These are phyloP conservation scores for Debaryomyces sp. DNA, from an alignment of 1,139 yeast genomes.

Conservation along the genomic window DNA sequence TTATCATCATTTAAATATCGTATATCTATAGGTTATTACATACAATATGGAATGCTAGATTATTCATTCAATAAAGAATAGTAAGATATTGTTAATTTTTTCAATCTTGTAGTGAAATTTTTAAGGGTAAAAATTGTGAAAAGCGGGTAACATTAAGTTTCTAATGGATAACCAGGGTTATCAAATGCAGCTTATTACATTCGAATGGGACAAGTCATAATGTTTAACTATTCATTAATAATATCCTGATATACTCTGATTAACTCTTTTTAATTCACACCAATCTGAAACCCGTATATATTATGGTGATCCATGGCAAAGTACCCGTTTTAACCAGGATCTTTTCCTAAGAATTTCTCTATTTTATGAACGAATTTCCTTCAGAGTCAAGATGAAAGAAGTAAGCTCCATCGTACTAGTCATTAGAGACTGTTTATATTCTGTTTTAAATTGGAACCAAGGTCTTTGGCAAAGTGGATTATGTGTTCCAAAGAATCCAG, in stretches of 20 bases:
- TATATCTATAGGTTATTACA: background rate
- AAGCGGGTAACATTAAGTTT: conserved; percentile 4
- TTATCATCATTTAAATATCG: conserved; percentile 38
- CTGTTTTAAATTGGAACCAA: conserved; percentile 25
- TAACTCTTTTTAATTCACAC: conserved; percentile 15
- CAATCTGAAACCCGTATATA: conserved; percentile 21
- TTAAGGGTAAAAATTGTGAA: background rate
- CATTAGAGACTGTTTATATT: conserved; percentile 55
- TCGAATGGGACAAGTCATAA: conserved; percentile 20
- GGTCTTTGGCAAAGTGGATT: conserved; percentile 15
- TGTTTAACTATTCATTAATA: conserved; percentile 9
- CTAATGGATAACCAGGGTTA: conserved; percentile 1
- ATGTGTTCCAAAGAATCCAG: conserved; percentile 22
- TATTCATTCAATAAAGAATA: background rate
- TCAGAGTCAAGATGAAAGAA: conserved; percentile 18
- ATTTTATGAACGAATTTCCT: conserved; percentile 21
- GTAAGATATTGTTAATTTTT: background rate
- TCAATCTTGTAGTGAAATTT: background rate
- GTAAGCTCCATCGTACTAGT: conserved; percentile 26
- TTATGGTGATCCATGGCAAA: conserved; percentile 22
- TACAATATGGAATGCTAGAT: background rate
- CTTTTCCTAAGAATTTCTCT: conserved; percentile 22
- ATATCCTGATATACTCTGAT: conserved; percentile 12
- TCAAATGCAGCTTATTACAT: conserved; percentile 20
- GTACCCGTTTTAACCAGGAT: conserved; percentile 21